phyloP scores from a whole-genome alignment of 257 asterid species.

The Paulownia fortunei region DNA sequence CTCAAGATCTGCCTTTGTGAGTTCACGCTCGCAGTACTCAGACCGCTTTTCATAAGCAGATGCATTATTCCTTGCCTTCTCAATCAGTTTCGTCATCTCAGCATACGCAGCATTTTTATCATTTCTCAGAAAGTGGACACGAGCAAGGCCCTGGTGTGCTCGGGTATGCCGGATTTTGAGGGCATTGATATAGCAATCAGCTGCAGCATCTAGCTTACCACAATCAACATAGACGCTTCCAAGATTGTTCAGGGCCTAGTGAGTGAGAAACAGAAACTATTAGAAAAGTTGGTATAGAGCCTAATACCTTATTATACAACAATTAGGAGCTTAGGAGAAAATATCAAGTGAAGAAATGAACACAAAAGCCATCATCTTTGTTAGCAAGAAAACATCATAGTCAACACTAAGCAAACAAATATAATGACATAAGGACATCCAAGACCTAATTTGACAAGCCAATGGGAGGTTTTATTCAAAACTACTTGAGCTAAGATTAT shows the following conservation, averaged over 20 bases:
- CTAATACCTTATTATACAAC: not conserved
- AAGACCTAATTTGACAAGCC: not conserved
- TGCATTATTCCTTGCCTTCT: slow-evolving; percentile 85
- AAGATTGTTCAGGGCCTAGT: slow-evolving; percentile 93
- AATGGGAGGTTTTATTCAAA: not conserved
- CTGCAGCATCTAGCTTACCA: slow-evolving; percentile 85
- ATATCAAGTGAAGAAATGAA: not conserved
- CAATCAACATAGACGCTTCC: slow-evolving; percentile 96
- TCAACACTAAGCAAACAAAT: not conserved
- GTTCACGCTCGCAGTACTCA: slow-evolving; percentile 93
- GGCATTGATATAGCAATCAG: slow-evolving; percentile 97
- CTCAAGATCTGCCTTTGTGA: slow-evolving; percentile 91
- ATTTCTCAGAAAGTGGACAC: slow-evolving; percentile 83
- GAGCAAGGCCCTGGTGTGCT: slow-evolving; percentile 99
- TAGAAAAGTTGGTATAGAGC: not conserved
- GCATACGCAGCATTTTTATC: slow-evolving; percentile 88
- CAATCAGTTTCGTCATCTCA: slow-evolving; percentile 93
- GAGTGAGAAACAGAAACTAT: slow-evolving; percentile 11
- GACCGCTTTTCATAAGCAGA: slow-evolving; percentile 98
- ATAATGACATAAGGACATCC: too few species aligned
- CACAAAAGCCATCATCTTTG: not conserved
- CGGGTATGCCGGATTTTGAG: slow-evolving; percentile 93
- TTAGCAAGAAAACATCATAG: not conserved
- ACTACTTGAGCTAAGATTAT: not conserved
- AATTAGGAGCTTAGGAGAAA: not conserved